phyloP scores from a whole-genome alignment of 1,284 basidiomycete species.

The Apiotrichum gamsii region DNA sequence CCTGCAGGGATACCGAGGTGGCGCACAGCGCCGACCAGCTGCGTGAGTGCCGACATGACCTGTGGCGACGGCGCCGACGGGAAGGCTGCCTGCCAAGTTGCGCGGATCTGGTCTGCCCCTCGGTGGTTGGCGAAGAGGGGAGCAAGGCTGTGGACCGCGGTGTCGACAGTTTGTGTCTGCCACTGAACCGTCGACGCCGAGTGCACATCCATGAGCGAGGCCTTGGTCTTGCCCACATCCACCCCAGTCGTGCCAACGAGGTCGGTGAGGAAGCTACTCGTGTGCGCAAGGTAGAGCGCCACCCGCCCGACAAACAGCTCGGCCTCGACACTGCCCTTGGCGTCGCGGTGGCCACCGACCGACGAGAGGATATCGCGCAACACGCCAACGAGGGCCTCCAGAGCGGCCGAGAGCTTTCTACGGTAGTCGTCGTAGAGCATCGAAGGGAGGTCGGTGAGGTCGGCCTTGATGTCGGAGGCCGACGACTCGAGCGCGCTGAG shows the following conservation, averaged over 20 bases:
- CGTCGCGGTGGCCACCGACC: constrained; percentile 19
- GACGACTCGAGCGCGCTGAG: constrained; percentile 30
- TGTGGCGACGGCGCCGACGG: constrained; percentile 28
- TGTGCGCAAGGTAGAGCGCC: constrained; percentile 34
- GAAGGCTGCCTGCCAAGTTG: constrained; percentile 32
- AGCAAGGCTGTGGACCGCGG: constrained; percentile 18
- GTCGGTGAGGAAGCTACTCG: constrained; percentile 28
- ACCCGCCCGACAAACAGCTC: constrained; percentile 43
- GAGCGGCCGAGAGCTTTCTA: constrained; percentile 16
- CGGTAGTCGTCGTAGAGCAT: constrained; percentile 23
- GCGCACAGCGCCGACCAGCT: constrained; percentile 28
- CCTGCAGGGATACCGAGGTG: constrained; percentile 34
- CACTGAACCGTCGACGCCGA: constrained; percentile 28
- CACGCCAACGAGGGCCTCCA: constrained; percentile 23
- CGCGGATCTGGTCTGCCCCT: constrained; percentile 22
- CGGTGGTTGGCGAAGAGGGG: constrained; percentile 26
- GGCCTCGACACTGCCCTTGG: constrained; percentile 27
- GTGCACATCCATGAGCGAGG: constrained; percentile 26
- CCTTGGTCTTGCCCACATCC: constrained; percentile 19
- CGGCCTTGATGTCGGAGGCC: constrained; percentile 30
- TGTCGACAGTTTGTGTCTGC: constrained; percentile 19
- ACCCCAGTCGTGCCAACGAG: constrained; percentile 19
- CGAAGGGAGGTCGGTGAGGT: constrained; percentile 28
- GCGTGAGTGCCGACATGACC: constrained; percentile 31
- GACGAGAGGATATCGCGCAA: constrained; percentile 29